Base-by-base conservation (phyloP, 768 basidiomycete genomes). In the Clathrus columnatus region DNA sequence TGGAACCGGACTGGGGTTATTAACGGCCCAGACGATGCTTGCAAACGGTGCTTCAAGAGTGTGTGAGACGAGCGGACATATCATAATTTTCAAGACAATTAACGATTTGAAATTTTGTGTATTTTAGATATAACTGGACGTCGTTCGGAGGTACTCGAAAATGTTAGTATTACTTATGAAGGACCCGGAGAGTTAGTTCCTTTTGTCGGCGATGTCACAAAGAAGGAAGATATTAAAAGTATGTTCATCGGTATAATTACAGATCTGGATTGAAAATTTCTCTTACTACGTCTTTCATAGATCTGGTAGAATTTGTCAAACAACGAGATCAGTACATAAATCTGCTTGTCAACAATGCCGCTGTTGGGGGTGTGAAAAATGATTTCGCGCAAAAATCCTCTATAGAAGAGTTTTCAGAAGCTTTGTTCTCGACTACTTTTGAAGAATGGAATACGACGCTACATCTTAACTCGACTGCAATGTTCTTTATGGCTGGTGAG, bases 161-260 rank as follows among this genome's bases (percentile, higher is more conserved):
- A 30, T 7, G 56, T 49, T 5, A 36, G 24, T n/a, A 20, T 27
- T n/a, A 26, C 5, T 5, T 42, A 50, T 18, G 36, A 27, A 17
- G 42, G n/a, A 18, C n/a, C 45, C 23, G 56, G 56, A 24, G 42
- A 51, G 21, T 51, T 57, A 20, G 27, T 57, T 45, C 49, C 56
- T n/a, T 16, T 57, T 18, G 41, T 42, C 27, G 24, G 49, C 23
- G 56, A 57, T 30, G 43, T 57, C 4, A 52, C 49, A 7, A 57
- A 57, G 56, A 57, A 57, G 30, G 56, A 57, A 17, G 56, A 57
- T 57, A 57, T 57, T 23, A 20, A 57, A 52, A 30, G 56, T 57
- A 50, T 27, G 7, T n/a, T n/a, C 28, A 14, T 18, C 28, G 8
- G 6, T 18, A 24, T 18, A n/a, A 16, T 16, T 7, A 11, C 47